Conservation (phyloP, 169 alveolate species). For the Cryptosporidium bovis region DNA sequence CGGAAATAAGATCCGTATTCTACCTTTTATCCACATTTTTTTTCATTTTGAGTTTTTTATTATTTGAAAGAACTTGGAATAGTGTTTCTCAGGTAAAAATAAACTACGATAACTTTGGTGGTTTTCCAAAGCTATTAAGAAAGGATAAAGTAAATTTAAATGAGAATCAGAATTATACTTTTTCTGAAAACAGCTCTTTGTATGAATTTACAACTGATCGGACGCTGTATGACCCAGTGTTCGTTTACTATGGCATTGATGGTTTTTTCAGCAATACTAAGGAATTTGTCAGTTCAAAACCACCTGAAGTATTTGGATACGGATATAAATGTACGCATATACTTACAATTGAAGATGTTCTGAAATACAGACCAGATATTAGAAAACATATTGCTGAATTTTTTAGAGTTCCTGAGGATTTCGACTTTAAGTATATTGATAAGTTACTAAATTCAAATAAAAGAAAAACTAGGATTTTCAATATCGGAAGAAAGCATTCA, state of each 20-base stretch:
- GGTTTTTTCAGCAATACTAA: conserved; percentile 63
- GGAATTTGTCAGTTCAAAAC: conserved; percentile 57
- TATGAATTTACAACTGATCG: conserved; percentile 41
- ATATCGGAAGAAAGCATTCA: conserved; percentile 11
- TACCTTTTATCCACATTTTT: conserved; percentile 30
- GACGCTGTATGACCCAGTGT: conserved; percentile 56
- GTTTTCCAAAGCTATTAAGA: conserved; percentile 5
- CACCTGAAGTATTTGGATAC: conserved; percentile 62
- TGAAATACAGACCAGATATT: conserved; percentile 61
- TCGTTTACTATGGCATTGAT: conserved; percentile 33
- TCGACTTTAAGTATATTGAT: conserved; percentile 46
- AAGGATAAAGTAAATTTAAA: not conserved
- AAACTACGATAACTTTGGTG: conserved; percentile 25
- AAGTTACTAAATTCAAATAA: not conserved
- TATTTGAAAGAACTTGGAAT: conserved; percentile 58
- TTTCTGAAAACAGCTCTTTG: not conserved
- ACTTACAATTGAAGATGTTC: conserved; percentile 35
- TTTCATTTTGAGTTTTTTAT: conserved; percentile 7
- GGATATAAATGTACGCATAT: conserved; percentile 69
- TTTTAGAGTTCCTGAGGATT: conserved; percentile 45
- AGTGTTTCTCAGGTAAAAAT: conserved; percentile 15
- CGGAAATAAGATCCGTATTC: conserved; percentile 8
- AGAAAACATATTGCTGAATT: conserved; percentile 41
- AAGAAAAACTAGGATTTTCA: conserved; percentile 15
- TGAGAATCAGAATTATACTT: not conserved